A percentile compares a stretch with the other conserved stretches of the same genome.
phyloP scores from a whole-genome alignment of 75 land plant species.

The Sequoia sempervirens region DNA sequence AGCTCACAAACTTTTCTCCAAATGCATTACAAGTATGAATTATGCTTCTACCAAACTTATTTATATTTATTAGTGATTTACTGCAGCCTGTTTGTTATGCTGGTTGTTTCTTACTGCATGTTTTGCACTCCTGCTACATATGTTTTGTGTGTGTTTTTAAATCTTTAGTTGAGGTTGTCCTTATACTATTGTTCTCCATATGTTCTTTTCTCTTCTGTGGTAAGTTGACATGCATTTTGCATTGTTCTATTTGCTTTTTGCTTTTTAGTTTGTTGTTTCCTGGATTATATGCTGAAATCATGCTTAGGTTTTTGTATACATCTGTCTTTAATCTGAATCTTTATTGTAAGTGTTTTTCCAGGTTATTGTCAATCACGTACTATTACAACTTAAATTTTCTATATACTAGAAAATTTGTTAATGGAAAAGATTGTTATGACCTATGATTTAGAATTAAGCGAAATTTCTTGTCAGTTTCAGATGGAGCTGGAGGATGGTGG shows the following conservation, averaged over 20 bases:
- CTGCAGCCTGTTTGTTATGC: background rate
- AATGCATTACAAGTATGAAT: conserved; percentile 48
- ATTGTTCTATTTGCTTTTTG: background rate
- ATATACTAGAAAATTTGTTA: background rate
- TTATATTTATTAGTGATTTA: background rate
- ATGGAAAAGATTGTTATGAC: background rate
- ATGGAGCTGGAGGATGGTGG: conserved; percentile 55
- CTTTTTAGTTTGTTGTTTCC: background rate
- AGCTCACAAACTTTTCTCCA: conserved; percentile 51
- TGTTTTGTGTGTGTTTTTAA: background rate
- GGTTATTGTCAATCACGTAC: background rate
- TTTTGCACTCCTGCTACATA: background rate
- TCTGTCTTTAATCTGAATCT: background rate
- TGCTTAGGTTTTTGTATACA: background rate
- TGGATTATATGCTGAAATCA: background rate
- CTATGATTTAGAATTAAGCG: background rate
- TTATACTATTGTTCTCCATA: background rate
- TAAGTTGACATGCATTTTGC: background rate
- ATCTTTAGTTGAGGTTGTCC: background rate
- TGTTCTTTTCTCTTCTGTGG: background rate
- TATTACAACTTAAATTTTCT: background rate
- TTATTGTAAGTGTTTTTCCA: background rate
- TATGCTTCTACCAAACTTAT: background rate
- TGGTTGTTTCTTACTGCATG: background rate
- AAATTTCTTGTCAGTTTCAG: conserved; percentile 26